Base-by-base conservation (phyloP, 2,329 filamentous ascomycete species). In the Diaporthe sp. region DNA sequence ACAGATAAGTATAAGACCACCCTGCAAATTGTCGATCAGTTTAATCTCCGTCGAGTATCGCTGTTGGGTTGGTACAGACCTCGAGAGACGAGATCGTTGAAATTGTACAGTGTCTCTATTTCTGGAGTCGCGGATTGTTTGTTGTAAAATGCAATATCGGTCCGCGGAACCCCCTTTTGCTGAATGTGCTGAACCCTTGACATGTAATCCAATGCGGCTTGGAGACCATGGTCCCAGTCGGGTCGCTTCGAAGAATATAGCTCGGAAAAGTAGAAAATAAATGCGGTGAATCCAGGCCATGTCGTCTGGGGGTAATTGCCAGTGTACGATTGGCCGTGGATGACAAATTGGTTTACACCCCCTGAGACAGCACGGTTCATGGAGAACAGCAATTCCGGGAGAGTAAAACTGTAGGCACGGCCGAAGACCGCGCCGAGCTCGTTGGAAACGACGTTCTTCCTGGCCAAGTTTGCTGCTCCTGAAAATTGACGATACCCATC, bases 261-360 rank as follows among this genome's bases (percentile, higher is more conserved):
- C 19, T 70, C 71, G 13, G 71, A 70, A 70, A 85, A 86, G 0
- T 79, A 58, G n/a, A n/a, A n/a, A n/a, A 74, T 85, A 73, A 88
- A 88, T 0, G 86, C 81, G 0, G 83, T 84, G 70, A 82, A 86
- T 0, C 84, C 85, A 0, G 87, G 87, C 86, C 86, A n/a, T n/a
- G 87, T 87, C 0, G 86, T 88, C 61, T 85, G 83, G 0, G 77
- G 77, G 71, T 87, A 88, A 6, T 82, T 75, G 2, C 83, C 83
- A 1, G 81, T 80, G 63, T 84, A 86, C 0, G 84, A 77, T 58
- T 80, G 80, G 0, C 86, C 86, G 73, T 89, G 87, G 15, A 88
- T 76, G 5, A 88, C 82, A 51, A 85, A 78, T 51, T 84, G 81
- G 61, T 86, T 88, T 15, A 87, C 79, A 1, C 82, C 83, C 2